A percentile compares a stretch with the other conserved stretches of the same genome.
Conservation (phyloP, 768 basidiomycete genomes). For the Mycena chlorophos region DNA sequence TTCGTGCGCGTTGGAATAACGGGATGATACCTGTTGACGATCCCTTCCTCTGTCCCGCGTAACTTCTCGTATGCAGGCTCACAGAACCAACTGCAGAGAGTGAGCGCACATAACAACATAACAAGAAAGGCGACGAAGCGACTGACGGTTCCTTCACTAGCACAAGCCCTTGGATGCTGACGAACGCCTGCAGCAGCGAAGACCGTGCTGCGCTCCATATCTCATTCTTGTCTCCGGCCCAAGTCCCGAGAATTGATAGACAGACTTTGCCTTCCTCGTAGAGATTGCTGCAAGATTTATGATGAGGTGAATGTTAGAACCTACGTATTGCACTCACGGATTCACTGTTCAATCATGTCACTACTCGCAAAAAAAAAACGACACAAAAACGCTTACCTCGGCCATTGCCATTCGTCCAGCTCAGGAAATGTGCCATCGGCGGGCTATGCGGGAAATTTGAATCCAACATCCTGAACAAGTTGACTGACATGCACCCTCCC, state of each 20-base stretch:
- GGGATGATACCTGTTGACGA: constrained; percentile 69
- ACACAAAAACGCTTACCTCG: constrained; percentile 52
- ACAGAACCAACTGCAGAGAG: constrained; percentile 69
- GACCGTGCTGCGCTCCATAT: constrained; percentile 84
- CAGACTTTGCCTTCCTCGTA: constrained; percentile 97
- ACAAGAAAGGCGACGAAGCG: not conserved
- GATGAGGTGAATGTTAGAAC: constrained; percentile 1
- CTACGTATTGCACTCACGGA: constrained; percentile 53
- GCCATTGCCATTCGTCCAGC: constrained; percentile 94
- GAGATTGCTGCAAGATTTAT: constrained; percentile 57
- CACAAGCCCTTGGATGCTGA: constrained; percentile 92
- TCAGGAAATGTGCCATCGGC: constrained; percentile 85
- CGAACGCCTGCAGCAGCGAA: constrained; percentile 86
- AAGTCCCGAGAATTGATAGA: constrained; percentile 86
- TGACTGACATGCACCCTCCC: not conserved
- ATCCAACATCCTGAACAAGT: constrained; percentile 56
- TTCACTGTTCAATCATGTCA: constrained; percentile 50
- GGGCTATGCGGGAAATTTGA: constrained; percentile 82
- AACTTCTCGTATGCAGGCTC: constrained; percentile 94
- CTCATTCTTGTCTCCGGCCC: constrained; percentile 87
- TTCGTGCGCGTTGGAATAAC: not conserved
- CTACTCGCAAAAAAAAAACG: not conserved
- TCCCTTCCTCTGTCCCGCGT: constrained; percentile 86
- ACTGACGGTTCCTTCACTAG: constrained; percentile 90
- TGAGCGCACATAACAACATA: not conserved